Conservation (phyloP, 345 rosid species). For the Citropsis articulata region DNA sequence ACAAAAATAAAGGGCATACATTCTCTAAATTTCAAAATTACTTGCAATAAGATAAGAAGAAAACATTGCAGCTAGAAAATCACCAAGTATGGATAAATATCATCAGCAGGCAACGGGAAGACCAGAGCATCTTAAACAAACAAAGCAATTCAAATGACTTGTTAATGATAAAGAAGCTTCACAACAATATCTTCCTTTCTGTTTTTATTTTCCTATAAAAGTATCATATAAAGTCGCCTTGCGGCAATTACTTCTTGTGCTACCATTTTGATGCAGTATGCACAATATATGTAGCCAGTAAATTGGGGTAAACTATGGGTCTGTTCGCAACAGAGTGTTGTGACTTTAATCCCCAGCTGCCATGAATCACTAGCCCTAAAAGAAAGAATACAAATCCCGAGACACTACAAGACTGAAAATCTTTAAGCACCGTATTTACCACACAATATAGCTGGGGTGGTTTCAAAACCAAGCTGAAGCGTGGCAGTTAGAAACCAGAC, state of each 20-base stretch:
- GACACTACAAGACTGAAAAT: not conserved
- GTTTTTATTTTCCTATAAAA: not conserved
- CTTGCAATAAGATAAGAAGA: not conserved
- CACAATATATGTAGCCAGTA: not conserved
- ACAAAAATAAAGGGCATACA: slow-evolving; percentile 4
- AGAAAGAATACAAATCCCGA: not conserved
- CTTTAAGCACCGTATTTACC: not conserved
- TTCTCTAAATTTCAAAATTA: not conserved
- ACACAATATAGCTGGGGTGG: not conserved
- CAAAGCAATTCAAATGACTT: not conserved
- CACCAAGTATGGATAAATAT: not conserved
- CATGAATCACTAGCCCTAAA: not conserved
- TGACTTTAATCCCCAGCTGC: not conserved
- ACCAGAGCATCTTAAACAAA: not conserved
- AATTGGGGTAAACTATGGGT: not conserved
- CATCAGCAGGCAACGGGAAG: not conserved
- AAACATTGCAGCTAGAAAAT: not conserved
- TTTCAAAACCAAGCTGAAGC: not conserved
- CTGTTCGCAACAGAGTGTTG: not conserved
- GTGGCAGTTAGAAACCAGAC: not conserved
- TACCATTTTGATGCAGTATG: not conserved
- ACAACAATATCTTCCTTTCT: not conserved
- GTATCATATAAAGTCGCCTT: not conserved
- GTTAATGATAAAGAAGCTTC: not conserved
- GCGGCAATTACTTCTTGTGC: not conserved